Conservation (phyloP, 139 green algal genomes). For the Haematococcus lacustris region DNA sequence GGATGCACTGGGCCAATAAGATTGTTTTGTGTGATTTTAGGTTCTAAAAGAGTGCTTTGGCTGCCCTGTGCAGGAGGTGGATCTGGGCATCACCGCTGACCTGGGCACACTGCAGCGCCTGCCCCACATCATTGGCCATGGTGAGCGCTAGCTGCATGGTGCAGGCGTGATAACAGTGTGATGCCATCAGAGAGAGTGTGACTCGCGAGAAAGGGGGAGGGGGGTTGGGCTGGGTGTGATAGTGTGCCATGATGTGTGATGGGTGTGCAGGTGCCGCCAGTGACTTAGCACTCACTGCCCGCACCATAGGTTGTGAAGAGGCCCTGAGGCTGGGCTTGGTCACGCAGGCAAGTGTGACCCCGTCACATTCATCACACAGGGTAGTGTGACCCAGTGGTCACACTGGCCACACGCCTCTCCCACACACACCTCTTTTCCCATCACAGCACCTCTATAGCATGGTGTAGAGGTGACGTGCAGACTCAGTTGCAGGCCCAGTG, state of each 20-base stretch:
- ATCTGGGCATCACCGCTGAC: conserved; percentile 83
- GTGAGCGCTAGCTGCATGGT: conserved; percentile 17
- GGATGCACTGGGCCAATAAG: not conserved
- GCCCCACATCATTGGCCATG: conserved; percentile 75
- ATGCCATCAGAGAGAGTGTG: not conserved
- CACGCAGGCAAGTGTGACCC: conserved; percentile 12
- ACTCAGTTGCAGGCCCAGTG: not conserved
- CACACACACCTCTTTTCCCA: not conserved
- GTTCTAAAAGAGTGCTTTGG: not conserved
- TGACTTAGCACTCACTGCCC: conserved; percentile 75
- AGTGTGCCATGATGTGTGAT: not conserved
- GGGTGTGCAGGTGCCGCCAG: conserved; percentile 31
- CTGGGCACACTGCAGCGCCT: conserved; percentile 85
- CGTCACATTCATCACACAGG: not conserved
- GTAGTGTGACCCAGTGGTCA: not conserved
- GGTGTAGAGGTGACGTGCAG: not conserved
- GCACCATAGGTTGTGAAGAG: conserved; percentile 35
- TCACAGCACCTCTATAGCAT: not conserved
- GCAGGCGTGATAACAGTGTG: not conserved
- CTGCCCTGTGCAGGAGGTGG: conserved; percentile 85
- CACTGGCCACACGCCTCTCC: not conserved
- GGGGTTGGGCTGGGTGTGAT: not conserved
- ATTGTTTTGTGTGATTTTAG: not conserved
- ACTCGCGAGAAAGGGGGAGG: not conserved
- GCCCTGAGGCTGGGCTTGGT: conserved; percentile 50